These are phyloP conservation scores for Pseudopithomyces maydicus DNA, from an alignment of 2,329 filamentous ascomycete genomes.

Conservation along the genomic window DNA sequence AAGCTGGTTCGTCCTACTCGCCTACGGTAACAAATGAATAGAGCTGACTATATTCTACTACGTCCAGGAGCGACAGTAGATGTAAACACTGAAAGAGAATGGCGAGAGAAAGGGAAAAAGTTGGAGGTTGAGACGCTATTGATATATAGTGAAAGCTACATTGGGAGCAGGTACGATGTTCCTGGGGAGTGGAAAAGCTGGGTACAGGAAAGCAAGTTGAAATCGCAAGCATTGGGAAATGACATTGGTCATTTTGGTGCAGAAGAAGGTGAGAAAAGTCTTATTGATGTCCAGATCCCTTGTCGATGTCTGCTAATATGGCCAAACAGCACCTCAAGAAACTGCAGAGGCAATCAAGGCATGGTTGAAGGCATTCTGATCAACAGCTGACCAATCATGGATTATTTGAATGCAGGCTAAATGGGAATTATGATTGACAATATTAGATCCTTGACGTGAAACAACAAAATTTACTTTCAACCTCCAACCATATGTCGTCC, in stretches of 20 bases:
- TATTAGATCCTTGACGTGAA: too few relatives aligned
- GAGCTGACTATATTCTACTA: too few relatives aligned
- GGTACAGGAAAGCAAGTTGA: conserved; percentile 51
- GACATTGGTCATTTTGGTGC: conserved; percentile 62
- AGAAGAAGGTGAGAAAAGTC: conserved; percentile 47
- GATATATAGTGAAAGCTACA: conserved; percentile 56
- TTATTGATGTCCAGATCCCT: too few relatives aligned
- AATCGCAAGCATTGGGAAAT: conserved; percentile 54
- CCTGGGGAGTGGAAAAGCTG: conserved; percentile 56
- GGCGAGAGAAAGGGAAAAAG: conserved; percentile 50
- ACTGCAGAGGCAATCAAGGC: conserved; percentile 49
- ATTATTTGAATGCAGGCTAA: not conserved
- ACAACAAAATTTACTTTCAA: too few relatives aligned
- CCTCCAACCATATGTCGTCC: not conserved
- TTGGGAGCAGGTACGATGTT: conserved; percentile 58
- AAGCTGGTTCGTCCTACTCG: conserved; percentile 43
- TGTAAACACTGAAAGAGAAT: conserved; percentile 55
- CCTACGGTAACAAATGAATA: too few relatives aligned
- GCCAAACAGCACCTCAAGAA: conserved; percentile 46
- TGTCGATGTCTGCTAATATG: too few relatives aligned
- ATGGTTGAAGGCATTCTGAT: conserved; percentile 23
- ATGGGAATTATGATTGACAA: too few relatives aligned
- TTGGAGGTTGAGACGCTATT: conserved; percentile 56
- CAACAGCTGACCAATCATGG: not conserved
- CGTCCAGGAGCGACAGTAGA: conserved; percentile 53